Evolutionary conservation across 257 asterid species (phyloP).

Genomic region (Verbena officinalis): DNA sequence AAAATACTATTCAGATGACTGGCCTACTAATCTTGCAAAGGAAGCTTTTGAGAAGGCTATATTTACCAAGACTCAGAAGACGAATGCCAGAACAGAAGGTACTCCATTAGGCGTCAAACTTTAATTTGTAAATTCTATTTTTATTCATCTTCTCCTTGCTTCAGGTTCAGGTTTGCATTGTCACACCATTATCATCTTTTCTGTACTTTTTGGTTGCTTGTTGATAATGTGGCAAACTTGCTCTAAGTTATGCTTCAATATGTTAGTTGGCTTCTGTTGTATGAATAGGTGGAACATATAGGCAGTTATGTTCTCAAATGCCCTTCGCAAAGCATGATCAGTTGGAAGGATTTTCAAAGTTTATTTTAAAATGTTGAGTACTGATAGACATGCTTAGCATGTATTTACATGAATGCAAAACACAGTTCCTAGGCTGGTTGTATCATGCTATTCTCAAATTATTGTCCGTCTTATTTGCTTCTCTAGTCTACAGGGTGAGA

Average conservation of each 20-base stretch:
- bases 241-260: too few species aligned
- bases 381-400: not conserved
- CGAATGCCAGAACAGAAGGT: constrained; percentile 70
- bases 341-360: not conserved
- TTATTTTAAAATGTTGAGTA: not conserved
- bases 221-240: too few species aligned
- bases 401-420: too few species aligned
- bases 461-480: too few species aligned
- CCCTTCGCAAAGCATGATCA: not conserved
- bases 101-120: not conserved
- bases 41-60: constrained; percentile 62
- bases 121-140: not conserved
- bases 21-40: constrained; percentile 63
- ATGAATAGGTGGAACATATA: not conserved
- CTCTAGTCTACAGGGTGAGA: too few species aligned
- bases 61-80: constrained; percentile 65
- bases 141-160: not conserved
- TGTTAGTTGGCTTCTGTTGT: not conserved
- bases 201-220: too few species aligned
- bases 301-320: not conserved
- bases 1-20: constrained; percentile 60
- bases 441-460: too few species aligned
- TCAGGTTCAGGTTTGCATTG: too few species aligned
- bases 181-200: too few species aligned
- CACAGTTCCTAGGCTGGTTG: too few species aligned